Evolutionary conservation across 768 basidiomycete species (phyloP).

Genomic region (Pleurotus salmoneostramineus): DNA sequence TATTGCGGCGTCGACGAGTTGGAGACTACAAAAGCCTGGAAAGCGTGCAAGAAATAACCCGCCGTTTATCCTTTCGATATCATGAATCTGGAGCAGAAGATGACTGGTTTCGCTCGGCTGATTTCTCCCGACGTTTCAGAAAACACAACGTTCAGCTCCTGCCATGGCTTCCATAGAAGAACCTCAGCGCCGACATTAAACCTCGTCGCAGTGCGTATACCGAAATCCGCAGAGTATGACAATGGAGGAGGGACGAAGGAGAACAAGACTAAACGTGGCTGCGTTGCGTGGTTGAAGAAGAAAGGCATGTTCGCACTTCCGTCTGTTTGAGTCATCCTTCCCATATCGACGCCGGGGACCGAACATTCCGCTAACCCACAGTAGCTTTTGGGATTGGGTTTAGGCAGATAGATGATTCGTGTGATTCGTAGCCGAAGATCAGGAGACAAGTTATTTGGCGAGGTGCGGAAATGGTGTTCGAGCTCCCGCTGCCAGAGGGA

Average conservation of each 20-base stretch:
- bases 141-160: conserved; percentile 26
- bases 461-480: conserved; percentile 28
- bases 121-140: neutral
- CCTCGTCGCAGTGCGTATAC: conserved; percentile 28
- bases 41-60: no score
- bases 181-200: conserved; percentile 38
- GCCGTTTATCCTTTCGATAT: neutral
- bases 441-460: conserved; percentile 22
- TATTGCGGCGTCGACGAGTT: no score
- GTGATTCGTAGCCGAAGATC: conserved; percentile 43
- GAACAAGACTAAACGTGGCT: conserved; percentile 30
- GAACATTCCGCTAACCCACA: conserved; percentile 40
- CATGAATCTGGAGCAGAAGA: conserved; percentile 5
- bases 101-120: neutral
- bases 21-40: no score
- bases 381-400: conserved; percentile 19
- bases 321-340: conserved; percentile 6
- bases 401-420: conserved; percentile 33
- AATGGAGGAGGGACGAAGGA: conserved; percentile 26
- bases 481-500: conserved; percentile 51
- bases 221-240: conserved; percentile 10
- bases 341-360: conserved; percentile 17
- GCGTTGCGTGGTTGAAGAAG: conserved; percentile 11
- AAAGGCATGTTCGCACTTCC: conserved; percentile 13
- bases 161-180: conserved; percentile 50